A percentile compares a stretch with the other conserved stretches of the same genome.
Conservation (phyloP, 495 filamentous ascomycete species). For the Talaromyces stipitatus region DNA sequence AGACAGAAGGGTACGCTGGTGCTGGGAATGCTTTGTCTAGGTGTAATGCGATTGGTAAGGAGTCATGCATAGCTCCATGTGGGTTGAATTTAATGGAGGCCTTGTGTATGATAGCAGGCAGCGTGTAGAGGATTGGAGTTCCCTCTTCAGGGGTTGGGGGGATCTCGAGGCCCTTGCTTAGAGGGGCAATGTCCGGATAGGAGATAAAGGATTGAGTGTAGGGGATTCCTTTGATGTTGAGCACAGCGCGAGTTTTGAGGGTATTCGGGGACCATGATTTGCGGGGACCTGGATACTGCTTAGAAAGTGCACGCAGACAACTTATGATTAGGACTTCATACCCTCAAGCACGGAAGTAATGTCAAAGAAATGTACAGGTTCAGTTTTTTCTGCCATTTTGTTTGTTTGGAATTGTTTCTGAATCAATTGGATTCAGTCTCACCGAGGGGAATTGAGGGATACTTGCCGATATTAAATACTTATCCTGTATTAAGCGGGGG, state of each 20-base stretch:
- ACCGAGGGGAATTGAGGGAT: not conserved
- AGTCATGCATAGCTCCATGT: slow-evolving; percentile 28
- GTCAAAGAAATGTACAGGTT: slow-evolving; percentile 35
- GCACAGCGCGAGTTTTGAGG: slow-evolving; percentile 25
- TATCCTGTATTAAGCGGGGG: too few relatives aligned
- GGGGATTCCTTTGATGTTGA: slow-evolving; percentile 35
- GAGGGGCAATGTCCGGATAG: slow-evolving; percentile 32
- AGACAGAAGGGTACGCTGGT: slow-evolving; percentile 5
- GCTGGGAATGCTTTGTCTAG: slow-evolving; percentile 28
- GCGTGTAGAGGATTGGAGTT: slow-evolving; percentile 19
- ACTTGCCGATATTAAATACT: too few relatives aligned
- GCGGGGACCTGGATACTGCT: slow-evolving; percentile 12
- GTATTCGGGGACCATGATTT: slow-evolving; percentile 38
- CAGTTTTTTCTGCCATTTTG: slow-evolving; percentile 18
- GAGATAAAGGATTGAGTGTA: slow-evolving; percentile 36
- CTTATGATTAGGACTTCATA: slow-evolving; percentile 1
- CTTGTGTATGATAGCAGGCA: slow-evolving; percentile 29
- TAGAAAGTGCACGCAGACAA: not conserved
- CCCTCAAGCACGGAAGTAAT: slow-evolving; percentile 25
- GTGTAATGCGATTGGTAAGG: slow-evolving; percentile 28
- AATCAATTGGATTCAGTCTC: not conserved
- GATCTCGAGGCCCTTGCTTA: slow-evolving; percentile 19
- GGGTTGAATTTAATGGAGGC: slow-evolving; percentile 18
- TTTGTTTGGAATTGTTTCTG: not conserved
- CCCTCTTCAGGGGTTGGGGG: slow-evolving; percentile 13